phyloP scores from a whole-genome alignment of 202 grass and related monocot species.

The Dendrocalamus latiflorus region DNA sequence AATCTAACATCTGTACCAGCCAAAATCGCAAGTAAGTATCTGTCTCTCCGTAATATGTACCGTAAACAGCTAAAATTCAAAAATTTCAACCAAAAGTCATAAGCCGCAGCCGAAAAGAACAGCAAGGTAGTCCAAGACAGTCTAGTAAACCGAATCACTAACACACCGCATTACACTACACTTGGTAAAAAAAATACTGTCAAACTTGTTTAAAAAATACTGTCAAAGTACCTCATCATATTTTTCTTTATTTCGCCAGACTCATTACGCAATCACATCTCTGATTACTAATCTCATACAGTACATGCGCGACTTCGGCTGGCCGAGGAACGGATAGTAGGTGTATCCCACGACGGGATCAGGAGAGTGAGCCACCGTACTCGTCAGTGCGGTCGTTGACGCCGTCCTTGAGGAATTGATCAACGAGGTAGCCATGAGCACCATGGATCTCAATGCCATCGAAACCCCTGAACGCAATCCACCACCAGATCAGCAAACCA shows the following conservation, averaged over 20 bases:
- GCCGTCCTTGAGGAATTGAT: slow-evolving; percentile 94
- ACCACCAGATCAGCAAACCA: not conserved
- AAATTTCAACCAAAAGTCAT: too few species aligned
- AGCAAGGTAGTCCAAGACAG: too few species aligned
- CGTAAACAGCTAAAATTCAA: too few species aligned
- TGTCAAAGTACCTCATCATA: not conserved
- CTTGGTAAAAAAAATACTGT: too few species aligned
- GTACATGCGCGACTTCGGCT: slow-evolving; percentile 48
- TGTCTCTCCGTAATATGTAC: too few species aligned
- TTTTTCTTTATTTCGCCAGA: not conserved
- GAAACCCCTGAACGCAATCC: slow-evolving; percentile 40
- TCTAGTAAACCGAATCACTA: too few species aligned
- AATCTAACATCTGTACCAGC: too few species aligned
- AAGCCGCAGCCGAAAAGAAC: too few species aligned
- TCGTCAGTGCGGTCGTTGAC: slow-evolving; percentile 79
- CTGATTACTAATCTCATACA: not conserved
- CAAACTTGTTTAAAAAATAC: not conserved
- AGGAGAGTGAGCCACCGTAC: slow-evolving; percentile 69
- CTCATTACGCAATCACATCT: not conserved
- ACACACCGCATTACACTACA: too few species aligned
- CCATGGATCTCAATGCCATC: slow-evolving; percentile 97
- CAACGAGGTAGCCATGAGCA: slow-evolving; percentile 90
- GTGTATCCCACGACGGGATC: slow-evolving; percentile 88
- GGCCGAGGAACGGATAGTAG: slow-evolving; percentile 67
- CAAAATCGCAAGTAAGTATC: too few species aligned